phyloP scores from a whole-genome alignment of 257 asterid species.

The Galeopsis tetrahit region DNA sequence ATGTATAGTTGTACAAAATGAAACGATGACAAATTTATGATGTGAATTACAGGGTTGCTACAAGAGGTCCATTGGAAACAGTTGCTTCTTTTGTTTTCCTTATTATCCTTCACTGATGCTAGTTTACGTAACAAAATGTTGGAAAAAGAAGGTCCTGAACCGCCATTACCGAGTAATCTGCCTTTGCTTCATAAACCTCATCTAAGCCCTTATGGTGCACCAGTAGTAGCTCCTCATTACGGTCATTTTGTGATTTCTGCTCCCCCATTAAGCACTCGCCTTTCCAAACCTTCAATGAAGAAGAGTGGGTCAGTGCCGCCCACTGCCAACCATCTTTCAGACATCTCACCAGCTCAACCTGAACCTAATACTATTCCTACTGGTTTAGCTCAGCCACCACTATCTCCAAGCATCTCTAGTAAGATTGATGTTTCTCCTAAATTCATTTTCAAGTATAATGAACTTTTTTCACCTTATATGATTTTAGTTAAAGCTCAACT shows the following conservation, averaged over 20 bases:
- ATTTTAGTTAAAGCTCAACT: not conserved
- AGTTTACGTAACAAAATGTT: conserved; percentile 41
- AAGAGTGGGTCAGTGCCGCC: conserved; percentile 54
- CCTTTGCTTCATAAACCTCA: conserved; percentile 45
- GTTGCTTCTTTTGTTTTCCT: conserved; percentile 52
- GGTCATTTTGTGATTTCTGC: conserved; percentile 61
- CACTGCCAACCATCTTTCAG: conserved; percentile 45
- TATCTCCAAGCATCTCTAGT: conserved; percentile 80
- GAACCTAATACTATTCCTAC: conserved; percentile 64
- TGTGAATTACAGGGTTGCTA: conserved; percentile 53
- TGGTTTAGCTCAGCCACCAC: conserved; percentile 85
- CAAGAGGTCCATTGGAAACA: conserved; percentile 49
- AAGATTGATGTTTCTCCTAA: conserved; percentile 37
- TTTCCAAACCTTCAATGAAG: conserved; percentile 58
- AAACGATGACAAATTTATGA: too few species aligned
- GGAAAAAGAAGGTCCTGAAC: conserved; percentile 42
- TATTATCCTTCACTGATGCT: conserved; percentile 49
- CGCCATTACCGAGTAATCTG: conserved; percentile 46
- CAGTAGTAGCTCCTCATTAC: conserved; percentile 57
- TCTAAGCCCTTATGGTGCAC: conserved; percentile 49
- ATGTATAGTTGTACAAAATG: not conserved
- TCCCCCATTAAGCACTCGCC: conserved; percentile 60
- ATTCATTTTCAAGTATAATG: conserved; percentile 22
- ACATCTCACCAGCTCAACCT: conserved; percentile 63
- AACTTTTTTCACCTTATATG: not conserved